A percentile compares a stretch with the other conserved stretches of the same genome.
Conservation (phyloP, 306 rosid genomes). For the Trifolium subterraneum region DNA sequence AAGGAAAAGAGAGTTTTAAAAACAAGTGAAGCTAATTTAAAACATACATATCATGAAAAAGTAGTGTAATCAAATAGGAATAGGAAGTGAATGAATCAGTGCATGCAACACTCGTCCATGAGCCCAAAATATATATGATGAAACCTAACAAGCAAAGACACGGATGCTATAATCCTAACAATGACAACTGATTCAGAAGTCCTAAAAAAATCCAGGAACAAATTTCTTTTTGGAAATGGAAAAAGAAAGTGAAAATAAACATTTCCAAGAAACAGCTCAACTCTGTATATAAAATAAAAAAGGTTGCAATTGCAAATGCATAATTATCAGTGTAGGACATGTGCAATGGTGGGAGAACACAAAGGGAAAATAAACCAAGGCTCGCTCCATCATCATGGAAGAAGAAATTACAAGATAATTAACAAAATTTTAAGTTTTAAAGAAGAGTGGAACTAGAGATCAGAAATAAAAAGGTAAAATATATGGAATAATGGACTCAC, state of each 20-base stretch:
- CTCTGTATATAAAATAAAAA: no score
- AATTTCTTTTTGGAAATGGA: neutral
- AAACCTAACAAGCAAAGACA: neutral
- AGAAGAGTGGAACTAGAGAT: slow-evolving; percentile 7
- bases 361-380: slow-evolving; percentile 27
- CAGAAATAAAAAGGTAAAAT: slow-evolving; percentile 39
- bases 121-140: slow-evolving; percentile 16
- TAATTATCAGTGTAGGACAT: neutral
- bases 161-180: neutral
- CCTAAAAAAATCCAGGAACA: slow-evolving; percentile 8
- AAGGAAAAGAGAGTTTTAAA: neutral
- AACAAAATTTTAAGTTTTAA: slow-evolving; percentile 7
- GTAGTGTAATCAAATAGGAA: slow-evolving; percentile 13
- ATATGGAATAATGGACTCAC: slow-evolving; percentile 55
- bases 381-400: neutral
- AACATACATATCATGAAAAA: slow-evolving; percentile 19
- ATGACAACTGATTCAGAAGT: neutral
- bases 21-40: slow-evolving; percentile 4
- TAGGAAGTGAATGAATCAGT: slow-evolving; percentile 1
- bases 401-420: slow-evolving; percentile 14
- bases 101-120: neutral
- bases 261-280: no score
- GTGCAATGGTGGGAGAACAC: neutral
- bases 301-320: slow-evolving; percentile 5
- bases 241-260: no score